Conservation (phyloP, 139 green algal species). For the Chlorella sp. region DNA sequence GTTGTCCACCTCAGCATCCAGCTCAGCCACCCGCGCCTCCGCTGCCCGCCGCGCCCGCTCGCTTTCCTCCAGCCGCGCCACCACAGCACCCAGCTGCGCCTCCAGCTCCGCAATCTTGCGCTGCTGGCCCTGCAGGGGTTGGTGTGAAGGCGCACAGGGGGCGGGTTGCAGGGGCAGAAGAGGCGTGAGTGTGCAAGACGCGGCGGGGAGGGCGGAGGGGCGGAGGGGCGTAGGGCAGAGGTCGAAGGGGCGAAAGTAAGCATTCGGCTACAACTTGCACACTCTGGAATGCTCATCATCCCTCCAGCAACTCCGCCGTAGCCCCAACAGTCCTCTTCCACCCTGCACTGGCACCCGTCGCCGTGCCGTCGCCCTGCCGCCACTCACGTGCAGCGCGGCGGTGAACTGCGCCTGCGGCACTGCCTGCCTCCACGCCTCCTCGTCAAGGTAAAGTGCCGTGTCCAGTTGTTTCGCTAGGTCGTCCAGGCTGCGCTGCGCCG, state of each 20-base stretch:
- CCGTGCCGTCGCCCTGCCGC: not conserved
- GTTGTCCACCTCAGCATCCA: conserved; percentile 29
- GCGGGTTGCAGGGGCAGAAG: not conserved
- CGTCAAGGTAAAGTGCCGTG: conserved; percentile 23
- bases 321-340: too few species aligned
- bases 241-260: not conserved
- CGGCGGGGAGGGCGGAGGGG: not conserved
- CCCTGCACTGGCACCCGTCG: not conserved
- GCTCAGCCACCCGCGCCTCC: conserved; percentile 11
- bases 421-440: conserved; percentile 8
- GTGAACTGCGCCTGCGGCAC: conserved; percentile 29
- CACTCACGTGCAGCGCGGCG: conserved; percentile 3
- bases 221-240: not conserved
- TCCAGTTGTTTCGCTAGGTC: conserved; percentile 7
- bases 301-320: too few species aligned
- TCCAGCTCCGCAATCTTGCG: conserved; percentile 34
- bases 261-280: too few species aligned
- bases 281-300: too few species aligned
- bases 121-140: conserved; percentile 26
- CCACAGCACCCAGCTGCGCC: not conserved
- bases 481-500: not conserved
- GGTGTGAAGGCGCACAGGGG: too few species aligned
- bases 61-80: conserved; percentile 21
- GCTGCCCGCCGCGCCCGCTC: conserved; percentile 8
- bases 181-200: not conserved